Evolutionary conservation across 306 rosid genomes (phyloP).

Genomic region (Rosa rugosa): DNA sequence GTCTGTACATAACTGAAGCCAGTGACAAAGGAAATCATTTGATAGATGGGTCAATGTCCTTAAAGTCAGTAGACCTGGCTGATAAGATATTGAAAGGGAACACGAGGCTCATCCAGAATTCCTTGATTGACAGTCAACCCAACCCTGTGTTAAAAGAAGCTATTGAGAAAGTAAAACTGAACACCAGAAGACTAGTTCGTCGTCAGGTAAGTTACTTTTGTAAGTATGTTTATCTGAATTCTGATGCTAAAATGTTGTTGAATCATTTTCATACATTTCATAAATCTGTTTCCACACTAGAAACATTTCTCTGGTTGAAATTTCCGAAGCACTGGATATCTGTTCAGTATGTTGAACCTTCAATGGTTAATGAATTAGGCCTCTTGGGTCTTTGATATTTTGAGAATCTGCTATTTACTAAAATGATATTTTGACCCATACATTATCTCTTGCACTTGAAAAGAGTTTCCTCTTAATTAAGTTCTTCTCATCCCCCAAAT

Average conservation of each 20-base stretch:
- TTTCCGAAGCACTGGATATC: background rate
- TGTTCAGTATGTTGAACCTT: background rate
- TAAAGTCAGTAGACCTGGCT: conserved; percentile 30
- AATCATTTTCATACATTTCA: background rate
- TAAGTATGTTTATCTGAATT: background rate
- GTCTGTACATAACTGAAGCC: conserved; percentile 26
- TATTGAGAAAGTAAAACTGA: conserved; percentile 71
- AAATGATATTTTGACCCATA: background rate
- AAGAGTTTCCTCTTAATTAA: background rate
- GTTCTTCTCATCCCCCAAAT: background rate
- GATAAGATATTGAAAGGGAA: conserved; percentile 42
- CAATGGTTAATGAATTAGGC: background rate
- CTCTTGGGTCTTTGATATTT: conserved; percentile 2
- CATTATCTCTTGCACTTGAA: background rate
- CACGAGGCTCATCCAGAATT: conserved; percentile 42
- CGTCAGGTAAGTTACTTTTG: conserved; percentile 59
- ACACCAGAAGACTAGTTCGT: conserved; percentile 80
- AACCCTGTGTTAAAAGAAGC: conserved; percentile 58
- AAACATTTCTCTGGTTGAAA: background rate
- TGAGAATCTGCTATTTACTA: background rate
- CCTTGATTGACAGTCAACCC: conserved; percentile 37
- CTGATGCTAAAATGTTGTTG: background rate
- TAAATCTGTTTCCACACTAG: background rate
- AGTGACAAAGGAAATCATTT: conserved; percentile 24
- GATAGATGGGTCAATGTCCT: conserved; percentile 23